Evolutionary conservation across 768 basidiomycete genomes (phyloP).

Genomic region (Mycena leptocephala): DNA sequence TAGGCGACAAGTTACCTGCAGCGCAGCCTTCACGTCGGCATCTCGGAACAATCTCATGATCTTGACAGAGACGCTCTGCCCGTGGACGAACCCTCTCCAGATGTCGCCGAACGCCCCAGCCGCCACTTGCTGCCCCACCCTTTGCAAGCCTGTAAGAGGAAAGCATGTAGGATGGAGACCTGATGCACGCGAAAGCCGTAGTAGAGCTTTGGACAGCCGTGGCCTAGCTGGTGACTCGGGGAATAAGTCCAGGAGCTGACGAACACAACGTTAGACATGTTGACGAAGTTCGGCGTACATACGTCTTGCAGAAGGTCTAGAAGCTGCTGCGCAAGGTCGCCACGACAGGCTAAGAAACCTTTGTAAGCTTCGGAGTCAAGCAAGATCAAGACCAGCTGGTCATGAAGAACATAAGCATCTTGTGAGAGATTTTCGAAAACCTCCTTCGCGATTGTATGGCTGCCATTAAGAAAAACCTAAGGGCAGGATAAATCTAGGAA

Average conservation of each 20-base stretch:
- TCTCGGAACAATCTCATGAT: conserved; percentile 23
- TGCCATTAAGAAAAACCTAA: neutral
- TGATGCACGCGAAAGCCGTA: conserved; percentile 28
- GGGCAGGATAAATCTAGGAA: neutral
- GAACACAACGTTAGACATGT: neutral
- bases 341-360: conserved; percentile 12
- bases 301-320: conserved; percentile 34
- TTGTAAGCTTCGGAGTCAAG: conserved; percentile 4
- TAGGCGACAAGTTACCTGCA: conserved; percentile 1
- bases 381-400: conserved; percentile 6
- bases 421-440: conserved; percentile 1
- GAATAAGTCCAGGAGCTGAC: conserved; percentile 28
- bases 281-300: neutral
- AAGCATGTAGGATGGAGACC: conserved; percentile 32
- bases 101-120: conserved; percentile 37
- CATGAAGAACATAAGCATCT: conserved; percentile 14
- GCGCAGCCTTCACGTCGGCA: conserved; percentile 9
- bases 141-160: conserved; percentile 23
- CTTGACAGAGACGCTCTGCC: conserved; percentile 37
- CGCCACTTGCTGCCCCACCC: conserved; percentile 27
- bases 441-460: neutral
- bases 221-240: conserved; percentile 15
- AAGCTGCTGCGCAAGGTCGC: conserved; percentile 17
- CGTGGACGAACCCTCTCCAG: conserved; percentile 26
- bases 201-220: conserved; percentile 23